Evolutionary conservation across 768 basidiomycete genomes (phyloP).

Genomic region (Termitomyces heimii): DNA sequence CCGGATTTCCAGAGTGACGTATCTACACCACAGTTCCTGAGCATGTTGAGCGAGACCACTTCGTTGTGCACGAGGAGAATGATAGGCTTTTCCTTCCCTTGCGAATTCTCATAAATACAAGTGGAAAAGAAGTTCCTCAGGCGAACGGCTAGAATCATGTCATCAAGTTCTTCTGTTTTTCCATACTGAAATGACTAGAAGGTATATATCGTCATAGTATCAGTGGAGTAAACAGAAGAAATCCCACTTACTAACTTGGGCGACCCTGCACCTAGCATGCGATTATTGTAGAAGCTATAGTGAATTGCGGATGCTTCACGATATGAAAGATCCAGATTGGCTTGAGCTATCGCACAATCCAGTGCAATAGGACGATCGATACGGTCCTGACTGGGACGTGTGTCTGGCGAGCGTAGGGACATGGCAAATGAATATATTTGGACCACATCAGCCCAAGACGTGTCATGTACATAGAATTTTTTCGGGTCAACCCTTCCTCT

Average conservation of each 20-base stretch:
- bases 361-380: constrained; percentile 25
- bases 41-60: constrained; percentile 28
- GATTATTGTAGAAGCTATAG: constrained; percentile 13
- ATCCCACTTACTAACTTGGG: constrained; percentile 4
- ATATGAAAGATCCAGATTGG: constrained; percentile 15
- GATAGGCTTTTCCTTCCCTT: constrained; percentile 20
- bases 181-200: constrained; percentile 25
- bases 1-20: constrained; percentile 34
- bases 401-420: constrained; percentile 27
- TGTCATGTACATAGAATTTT: constrained; percentile 24
- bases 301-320: constrained; percentile 18
- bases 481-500: constrained; percentile 12
- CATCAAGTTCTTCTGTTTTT: constrained; percentile 14
- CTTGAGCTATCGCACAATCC: constrained; percentile 39
- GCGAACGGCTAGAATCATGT: constrained; percentile 10
- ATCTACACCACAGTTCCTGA: constrained; percentile 37
- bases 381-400: constrained; percentile 22
- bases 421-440: constrained; percentile 31
- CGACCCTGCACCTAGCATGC: constrained; percentile 9
- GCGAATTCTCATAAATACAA: neutral
- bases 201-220: neutral
- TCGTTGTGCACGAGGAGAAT: constrained; percentile 44
- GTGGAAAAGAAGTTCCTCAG: constrained; percentile 19
- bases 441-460: constrained; percentile 25
- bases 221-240: neutral